These are phyloP conservation scores for Dioscorea cayenensis DNA, from an alignment of 116 monocot genomes.

Conservation along the genomic window DNA sequence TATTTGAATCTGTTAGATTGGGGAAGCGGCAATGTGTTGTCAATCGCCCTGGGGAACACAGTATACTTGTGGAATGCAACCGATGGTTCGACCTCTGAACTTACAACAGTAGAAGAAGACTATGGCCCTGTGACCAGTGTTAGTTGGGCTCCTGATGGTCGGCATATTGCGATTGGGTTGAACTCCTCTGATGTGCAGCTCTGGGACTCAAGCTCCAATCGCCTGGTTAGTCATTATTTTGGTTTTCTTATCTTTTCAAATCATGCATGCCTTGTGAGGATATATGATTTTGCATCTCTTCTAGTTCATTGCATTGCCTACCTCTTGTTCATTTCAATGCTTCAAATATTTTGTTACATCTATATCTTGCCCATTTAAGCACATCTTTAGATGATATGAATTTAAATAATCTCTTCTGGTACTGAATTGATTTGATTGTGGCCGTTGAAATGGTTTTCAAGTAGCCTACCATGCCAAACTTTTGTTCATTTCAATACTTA, in stretches of 20 bases:
- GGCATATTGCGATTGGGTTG: constrained; percentile 40
- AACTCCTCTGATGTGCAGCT: constrained; percentile 41
- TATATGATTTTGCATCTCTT: too few species aligned
- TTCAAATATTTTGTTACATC: too few species aligned
- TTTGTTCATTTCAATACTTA: too few species aligned
- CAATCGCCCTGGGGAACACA: constrained; percentile 39
- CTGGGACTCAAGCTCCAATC: constrained; percentile 33
- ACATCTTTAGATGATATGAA: too few species aligned
- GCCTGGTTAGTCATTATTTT: constrained; percentile 14
- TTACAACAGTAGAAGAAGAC: constrained; percentile 29
- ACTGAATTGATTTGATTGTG: not conserved
- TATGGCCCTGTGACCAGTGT: constrained; percentile 52
- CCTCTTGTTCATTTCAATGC: too few species aligned
- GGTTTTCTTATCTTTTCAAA: not conserved
- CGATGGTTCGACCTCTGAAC: constrained; percentile 32
- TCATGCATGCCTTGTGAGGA: too few species aligned
- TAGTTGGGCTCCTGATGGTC: constrained; percentile 55
- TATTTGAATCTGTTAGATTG: constrained; percentile 62
- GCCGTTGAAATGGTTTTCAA: not conserved
- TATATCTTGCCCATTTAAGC: too few species aligned
- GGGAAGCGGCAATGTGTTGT: constrained; percentile 47
- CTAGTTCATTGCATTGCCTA: too few species aligned
- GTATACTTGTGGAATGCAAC: constrained; percentile 55
- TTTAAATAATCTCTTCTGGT: not conserved
- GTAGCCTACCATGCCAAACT: too few species aligned